Percentiles rank a stretch among this genome's conserved stretches.
phyloP scores from a whole-genome alignment of 2,329 filamentous ascomycete species.

The Trichothecium roseum region DNA sequence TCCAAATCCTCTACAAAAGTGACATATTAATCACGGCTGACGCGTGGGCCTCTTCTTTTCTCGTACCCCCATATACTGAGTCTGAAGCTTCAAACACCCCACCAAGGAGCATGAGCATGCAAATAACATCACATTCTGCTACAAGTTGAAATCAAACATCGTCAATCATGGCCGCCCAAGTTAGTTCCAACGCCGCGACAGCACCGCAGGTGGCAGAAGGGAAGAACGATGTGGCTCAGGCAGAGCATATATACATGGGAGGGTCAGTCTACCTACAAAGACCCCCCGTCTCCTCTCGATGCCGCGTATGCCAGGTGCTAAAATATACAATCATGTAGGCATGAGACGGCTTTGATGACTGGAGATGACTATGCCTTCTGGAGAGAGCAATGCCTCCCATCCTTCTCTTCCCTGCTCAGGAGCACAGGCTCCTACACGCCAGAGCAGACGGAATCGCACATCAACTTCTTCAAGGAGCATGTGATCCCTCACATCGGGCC shows the following conservation, averaged over 20 bases:
- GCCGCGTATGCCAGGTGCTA: too few relatives aligned
- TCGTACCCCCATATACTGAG: too few relatives aligned
- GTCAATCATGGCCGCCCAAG: neutral
- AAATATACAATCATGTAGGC: too few relatives aligned
- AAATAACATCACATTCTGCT: too few relatives aligned
- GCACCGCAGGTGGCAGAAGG: neutral
- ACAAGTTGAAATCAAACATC: too few relatives aligned
- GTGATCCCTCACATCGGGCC: constrained; percentile 2
- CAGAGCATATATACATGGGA: constrained; percentile 1
- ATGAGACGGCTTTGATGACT: neutral
- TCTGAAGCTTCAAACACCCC: too few relatives aligned
- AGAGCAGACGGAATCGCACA: constrained; percentile 1
- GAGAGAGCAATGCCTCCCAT: constrained; percentile 1
- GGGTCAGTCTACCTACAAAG: neutral
- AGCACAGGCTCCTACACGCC: constrained; percentile 1
- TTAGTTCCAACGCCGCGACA: neutral
- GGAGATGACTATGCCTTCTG: constrained; percentile 1
- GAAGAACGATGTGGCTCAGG: neutral
- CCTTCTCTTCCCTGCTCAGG: constrained; percentile 1
- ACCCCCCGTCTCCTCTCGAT: too few relatives aligned
- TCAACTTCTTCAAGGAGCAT: constrained; percentile 2
- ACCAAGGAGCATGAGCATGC: too few relatives aligned
- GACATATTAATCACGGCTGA: too few relatives aligned
- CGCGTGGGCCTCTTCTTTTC: too few relatives aligned
- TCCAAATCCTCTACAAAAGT: too few relatives aligned